phyloP scores from a whole-genome alignment of 139 green algal species.

The Zygnema circumcarinatum region DNA sequence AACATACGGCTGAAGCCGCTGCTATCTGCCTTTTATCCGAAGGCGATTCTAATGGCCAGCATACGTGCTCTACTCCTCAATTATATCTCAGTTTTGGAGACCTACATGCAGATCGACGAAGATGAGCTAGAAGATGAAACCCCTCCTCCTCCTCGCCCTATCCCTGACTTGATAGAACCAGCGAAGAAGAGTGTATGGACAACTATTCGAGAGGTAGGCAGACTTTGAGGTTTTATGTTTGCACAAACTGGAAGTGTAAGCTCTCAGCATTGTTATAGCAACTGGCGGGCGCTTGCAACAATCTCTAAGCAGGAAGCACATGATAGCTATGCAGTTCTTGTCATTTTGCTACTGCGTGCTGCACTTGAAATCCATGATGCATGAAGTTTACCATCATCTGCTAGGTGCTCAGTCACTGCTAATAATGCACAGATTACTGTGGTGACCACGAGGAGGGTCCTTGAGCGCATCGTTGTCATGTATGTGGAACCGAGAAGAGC shows the following conservation, averaged over 20 bases:
- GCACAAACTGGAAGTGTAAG: too few species aligned
- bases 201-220: not conserved
- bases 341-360: too few species aligned
- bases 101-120: not conserved
- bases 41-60: not conserved
- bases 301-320: too few species aligned
- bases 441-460: not conserved
- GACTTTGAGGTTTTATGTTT: too few species aligned
- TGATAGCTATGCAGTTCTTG: too few species aligned
- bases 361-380: too few species aligned
- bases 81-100: not conserved
- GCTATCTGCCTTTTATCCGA: not conserved
- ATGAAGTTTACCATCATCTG: too few species aligned
- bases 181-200: not conserved
- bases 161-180: not conserved
- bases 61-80: not conserved
- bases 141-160: not conserved
- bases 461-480: not conserved
- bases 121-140: not conserved
- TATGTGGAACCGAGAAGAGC: not conserved
- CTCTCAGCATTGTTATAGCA: too few species aligned
- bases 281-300: too few species aligned
- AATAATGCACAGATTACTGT: not conserved
- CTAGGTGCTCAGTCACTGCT: too few species aligned
- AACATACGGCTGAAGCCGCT: not conserved